Conservation (phyloP, 2,329 filamentous ascomycete genomes). For the Ophiognomonia clavigignenti-juglandacearum region DNA sequence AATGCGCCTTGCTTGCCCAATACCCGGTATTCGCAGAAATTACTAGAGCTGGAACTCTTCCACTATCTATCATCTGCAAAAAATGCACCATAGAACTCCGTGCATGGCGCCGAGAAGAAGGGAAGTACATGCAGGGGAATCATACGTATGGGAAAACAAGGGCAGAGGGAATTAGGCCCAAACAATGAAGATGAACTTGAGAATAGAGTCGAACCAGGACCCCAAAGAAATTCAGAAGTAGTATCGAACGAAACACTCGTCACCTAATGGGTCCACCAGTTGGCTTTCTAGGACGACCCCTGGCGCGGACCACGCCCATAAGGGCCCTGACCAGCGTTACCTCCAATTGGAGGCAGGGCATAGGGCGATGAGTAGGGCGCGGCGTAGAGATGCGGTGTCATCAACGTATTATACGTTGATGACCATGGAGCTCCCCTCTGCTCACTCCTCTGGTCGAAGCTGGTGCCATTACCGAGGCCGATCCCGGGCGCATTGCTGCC, state of each 20-base stretch:
- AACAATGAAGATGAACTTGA: too few species aligned
- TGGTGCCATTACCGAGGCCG: not conserved
- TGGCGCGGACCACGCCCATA: too few species aligned
- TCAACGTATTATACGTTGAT: not conserved
- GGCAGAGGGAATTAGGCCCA: not conserved
- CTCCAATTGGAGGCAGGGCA: not conserved
- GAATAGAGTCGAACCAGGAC: too few species aligned
- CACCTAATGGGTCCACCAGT: too few species aligned
- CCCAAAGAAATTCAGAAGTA: too few species aligned
- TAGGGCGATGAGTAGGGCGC: too few species aligned
- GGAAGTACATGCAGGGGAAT: not conserved
- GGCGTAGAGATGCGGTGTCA: not conserved
- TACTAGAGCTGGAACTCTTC: slow-evolving; percentile 4
- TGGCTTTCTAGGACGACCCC: too few species aligned
- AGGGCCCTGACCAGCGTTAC: not conserved
- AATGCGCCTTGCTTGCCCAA: slow-evolving; percentile 13
- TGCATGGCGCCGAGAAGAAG: slow-evolving; percentile 9
- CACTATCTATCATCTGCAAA: slow-evolving; percentile 9
- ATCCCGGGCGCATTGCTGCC: not conserved
- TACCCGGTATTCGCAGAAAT: slow-evolving; percentile 3
- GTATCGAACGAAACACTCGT: too few species aligned
- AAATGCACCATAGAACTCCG: slow-evolving; percentile 12
- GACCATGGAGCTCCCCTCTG: slow-evolving; percentile 5
- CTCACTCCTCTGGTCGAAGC: not conserved
- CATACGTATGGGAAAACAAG: too few species aligned